phyloP scores from a whole-genome alignment of 1,284 basidiomycete species.

The Fomitopsis betulina region DNA sequence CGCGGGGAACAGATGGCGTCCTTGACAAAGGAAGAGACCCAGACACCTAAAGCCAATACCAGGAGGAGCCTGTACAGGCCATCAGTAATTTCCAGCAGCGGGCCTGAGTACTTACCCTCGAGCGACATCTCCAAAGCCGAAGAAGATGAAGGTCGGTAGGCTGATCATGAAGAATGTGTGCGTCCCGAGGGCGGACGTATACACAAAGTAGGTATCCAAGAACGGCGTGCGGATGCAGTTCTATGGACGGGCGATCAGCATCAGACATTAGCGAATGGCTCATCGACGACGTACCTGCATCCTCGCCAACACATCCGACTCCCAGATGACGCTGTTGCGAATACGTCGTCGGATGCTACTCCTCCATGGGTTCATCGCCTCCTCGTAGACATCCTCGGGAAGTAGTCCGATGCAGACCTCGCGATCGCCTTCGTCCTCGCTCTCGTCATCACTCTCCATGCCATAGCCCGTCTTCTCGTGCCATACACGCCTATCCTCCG shows the following conservation, averaged over 20 bases:
- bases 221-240: constrained; percentile 57
- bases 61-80: constrained; percentile 52
- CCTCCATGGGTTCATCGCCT: constrained; percentile 65
- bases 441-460: not conserved
- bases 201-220: constrained; percentile 87
- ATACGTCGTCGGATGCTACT: constrained; percentile 56
- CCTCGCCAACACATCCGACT: constrained; percentile 62
- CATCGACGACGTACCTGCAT: constrained; percentile 56
- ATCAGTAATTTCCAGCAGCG: not conserved
- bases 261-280: not conserved
- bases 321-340: constrained; percentile 54
- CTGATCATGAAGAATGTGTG: constrained; percentile 95
- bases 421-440: constrained; percentile 6
- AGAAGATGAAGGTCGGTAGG: constrained; percentile 85
- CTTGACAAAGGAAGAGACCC: constrained; percentile 80
- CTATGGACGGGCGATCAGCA: constrained; percentile 29
- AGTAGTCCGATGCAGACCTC: constrained; percentile 25
- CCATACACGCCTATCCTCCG: not conserved
- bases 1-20: constrained; percentile 90
- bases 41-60: constrained; percentile 80
- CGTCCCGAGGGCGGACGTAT: constrained; percentile 84
- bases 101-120: constrained; percentile 54
- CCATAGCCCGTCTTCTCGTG: constrained; percentile 3
- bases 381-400: constrained; percentile 59
- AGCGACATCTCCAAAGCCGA: constrained; percentile 70